A percentile compares a stretch with the other conserved stretches of the same genome.
These are phyloP conservation scores for Teratosphaeria epicoccoides DNA, from an alignment of 2,329 filamentous ascomycete genomes.

Conservation along the genomic window DNA sequence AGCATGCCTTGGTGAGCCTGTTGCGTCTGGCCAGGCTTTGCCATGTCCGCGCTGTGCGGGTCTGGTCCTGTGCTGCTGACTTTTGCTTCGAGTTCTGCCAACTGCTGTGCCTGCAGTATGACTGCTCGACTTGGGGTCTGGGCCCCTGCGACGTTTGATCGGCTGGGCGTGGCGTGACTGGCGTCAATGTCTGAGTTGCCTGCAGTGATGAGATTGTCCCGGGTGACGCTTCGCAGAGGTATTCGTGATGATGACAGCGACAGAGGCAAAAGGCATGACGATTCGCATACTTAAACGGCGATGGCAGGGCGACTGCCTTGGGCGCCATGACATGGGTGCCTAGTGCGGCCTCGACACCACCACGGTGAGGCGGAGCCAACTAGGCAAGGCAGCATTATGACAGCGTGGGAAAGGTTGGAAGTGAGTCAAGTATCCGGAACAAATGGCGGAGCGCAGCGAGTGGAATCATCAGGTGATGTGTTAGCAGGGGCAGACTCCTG, in stretches of 20 bases:
- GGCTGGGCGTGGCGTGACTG: background rate
- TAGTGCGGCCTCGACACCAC: background rate
- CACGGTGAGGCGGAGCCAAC: background rate
- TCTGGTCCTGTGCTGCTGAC: background rate
- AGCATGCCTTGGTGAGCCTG: background rate
- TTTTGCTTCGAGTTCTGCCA: background rate
- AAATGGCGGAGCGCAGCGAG: no score
- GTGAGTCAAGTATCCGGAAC: no score
- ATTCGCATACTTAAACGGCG: background rate
- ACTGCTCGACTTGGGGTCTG: background rate
- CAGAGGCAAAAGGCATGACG: background rate
- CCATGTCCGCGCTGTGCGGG: background rate
- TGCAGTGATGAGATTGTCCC: no score
- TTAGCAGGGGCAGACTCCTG: no score
- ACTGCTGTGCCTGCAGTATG: background rate
- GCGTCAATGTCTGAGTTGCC: background rate
- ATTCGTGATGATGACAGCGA: no score
- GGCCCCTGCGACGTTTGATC: background rate
- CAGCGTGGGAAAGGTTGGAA: background rate
- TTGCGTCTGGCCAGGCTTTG: background rate
- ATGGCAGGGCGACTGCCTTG: background rate
- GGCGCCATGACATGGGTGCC: background rate
- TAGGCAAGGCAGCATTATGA: background rate
- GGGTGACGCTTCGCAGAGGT: no score
- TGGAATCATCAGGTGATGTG: no score